phyloP scores from a whole-genome alignment of 108 stramenopile species.

The Conticribra weissflogii region DNA sequence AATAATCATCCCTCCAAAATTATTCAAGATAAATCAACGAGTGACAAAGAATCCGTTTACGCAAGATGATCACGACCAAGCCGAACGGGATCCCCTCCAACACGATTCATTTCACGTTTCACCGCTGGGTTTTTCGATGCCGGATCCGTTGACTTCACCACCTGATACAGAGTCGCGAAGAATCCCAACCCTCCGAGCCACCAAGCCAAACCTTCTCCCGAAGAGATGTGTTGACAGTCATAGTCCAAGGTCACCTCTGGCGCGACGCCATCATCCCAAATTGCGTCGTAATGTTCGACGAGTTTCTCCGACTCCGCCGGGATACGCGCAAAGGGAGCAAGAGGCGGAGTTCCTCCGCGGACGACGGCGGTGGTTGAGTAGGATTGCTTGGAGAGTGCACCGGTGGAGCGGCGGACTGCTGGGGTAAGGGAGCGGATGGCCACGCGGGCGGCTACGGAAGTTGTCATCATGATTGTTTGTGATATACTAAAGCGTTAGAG shows the following conservation, averaged over 20 bases:
- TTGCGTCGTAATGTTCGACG: constrained; percentile 89
- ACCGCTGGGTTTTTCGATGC: constrained; percentile 68
- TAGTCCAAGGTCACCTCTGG: constrained; percentile 95
- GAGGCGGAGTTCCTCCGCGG: constrained; percentile 67
- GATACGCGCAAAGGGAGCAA: constrained; percentile 82
- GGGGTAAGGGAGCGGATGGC: constrained; percentile 53
- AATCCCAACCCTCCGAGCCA: constrained; percentile 85
- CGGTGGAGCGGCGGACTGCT: constrained; percentile 56
- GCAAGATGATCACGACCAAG: constrained; percentile 12
- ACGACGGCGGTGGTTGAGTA: constrained; percentile 52
- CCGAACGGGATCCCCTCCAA: constrained; percentile 34
- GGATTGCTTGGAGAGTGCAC: constrained; percentile 61
- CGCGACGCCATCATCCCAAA: constrained; percentile 97
- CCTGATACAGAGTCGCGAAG: constrained; percentile 67
- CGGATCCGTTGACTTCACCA: constrained; percentile 70
- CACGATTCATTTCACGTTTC: constrained; percentile 39
- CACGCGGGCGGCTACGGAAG: constrained; percentile 21
- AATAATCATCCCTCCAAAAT: too few species aligned
- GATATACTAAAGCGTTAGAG: too few species aligned
- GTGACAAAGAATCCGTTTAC: too few species aligned
- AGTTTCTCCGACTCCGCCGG: constrained; percentile 82
- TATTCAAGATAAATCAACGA: too few species aligned
- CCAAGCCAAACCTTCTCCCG: constrained; percentile 71
- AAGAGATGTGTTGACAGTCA: constrained; percentile 91
- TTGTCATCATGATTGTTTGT: constrained; percentile 23